Evolutionary conservation across 345 rosid species (phyloP).

Genomic region (Rhodamnia rubescens): DNA sequence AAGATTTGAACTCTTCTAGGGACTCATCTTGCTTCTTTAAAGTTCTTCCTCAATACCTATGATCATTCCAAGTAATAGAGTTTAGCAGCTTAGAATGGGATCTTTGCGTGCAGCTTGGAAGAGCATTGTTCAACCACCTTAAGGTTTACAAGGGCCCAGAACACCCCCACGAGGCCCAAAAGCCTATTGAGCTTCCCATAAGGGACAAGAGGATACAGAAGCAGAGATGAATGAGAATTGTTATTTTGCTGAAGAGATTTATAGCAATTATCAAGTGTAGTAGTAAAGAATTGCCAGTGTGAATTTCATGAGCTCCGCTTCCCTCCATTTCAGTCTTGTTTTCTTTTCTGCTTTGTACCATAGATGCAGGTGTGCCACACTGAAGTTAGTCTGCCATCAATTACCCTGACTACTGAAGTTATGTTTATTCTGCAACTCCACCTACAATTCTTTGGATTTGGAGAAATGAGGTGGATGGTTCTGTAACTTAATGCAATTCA

Average conservation of each 20-base stretch:
- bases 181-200: constrained; percentile 75
- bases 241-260: not conserved
- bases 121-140: constrained; percentile 85
- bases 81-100: not conserved
- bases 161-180: constrained; percentile 91
- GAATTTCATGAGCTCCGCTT: not conserved
- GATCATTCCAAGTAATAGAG: not conserved
- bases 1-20: not conserved
- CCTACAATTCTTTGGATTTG: not conserved
- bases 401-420: not conserved
- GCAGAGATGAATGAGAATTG: constrained; percentile 14
- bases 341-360: not conserved
- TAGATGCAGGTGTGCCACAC: not conserved
- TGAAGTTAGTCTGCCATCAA: not conserved
- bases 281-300: not conserved
- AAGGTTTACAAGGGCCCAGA: constrained; percentile 91
- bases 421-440: not conserved
- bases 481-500: not conserved
- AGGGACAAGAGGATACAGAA: constrained; percentile 81
- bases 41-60: not conserved
- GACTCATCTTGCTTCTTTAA: not conserved
- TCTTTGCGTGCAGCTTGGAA: constrained; percentile 62
- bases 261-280: not conserved
- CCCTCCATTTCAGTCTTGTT: not conserved
- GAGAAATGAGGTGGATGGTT: not conserved